These are phyloP conservation scores for Brassica incana DNA, from an alignment of 345 rosid genomes.

Conservation along the genomic window DNA sequence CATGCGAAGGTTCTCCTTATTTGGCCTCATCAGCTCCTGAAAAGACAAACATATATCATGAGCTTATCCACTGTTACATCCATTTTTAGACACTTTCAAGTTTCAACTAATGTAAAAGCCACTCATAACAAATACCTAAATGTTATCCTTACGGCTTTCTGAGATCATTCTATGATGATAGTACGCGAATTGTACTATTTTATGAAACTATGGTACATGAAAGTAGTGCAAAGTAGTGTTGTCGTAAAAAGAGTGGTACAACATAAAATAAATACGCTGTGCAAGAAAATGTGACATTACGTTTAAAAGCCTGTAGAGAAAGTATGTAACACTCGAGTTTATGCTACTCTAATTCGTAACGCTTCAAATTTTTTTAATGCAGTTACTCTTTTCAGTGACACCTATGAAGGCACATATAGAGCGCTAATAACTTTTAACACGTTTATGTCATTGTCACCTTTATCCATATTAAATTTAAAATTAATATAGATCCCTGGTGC, in stretches of 20 bases:
- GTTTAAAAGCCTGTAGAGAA: not conserved
- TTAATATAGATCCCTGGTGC: not conserved
- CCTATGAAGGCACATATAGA: not conserved
- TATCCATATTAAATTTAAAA: not conserved
- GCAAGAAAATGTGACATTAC: not conserved
- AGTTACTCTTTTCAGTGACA: not conserved
- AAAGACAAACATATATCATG: not conserved
- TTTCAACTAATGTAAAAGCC: not conserved
- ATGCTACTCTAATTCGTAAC: not conserved
- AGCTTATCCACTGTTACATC: not conserved
- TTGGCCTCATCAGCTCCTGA: not conserved
- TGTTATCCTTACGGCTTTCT: not conserved
- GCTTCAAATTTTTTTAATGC: not conserved
- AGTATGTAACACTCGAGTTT: not conserved
- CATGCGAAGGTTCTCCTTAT: not conserved
- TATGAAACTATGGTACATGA: not conserved
- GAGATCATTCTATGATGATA: not conserved
- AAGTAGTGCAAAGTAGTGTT: not conserved
- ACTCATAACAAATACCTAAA: not conserved
- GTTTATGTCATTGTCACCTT: not conserved
- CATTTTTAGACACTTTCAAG: not conserved
- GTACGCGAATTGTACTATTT: not conserved
- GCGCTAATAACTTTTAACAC: not conserved
- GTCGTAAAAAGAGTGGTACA: not conserved
- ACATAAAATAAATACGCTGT: not conserved